Evolutionary conservation across 129 eudicot species (phyloP), one percentile per base, ranked within the genome.

Genomic region (Deinandra increscens): DNA sequence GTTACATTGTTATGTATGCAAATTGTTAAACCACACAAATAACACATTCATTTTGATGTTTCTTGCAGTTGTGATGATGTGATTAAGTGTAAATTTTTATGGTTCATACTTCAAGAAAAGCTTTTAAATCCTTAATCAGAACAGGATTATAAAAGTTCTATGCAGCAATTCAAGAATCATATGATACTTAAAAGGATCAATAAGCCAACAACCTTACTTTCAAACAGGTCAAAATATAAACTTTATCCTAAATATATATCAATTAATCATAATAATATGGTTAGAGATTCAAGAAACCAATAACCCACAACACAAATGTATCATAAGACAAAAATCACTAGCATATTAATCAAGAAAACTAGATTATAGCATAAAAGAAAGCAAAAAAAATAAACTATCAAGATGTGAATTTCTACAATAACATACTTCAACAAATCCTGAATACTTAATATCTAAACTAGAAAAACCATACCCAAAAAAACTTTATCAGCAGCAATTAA

Each of bases 151-250:
- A 50, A 36, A 68, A 19, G 19, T 34, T 9, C 6, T 19, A 68
- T 68, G 66, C 38, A 37, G 53, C 64, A 54, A 38, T 41, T 23
- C 66, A 39, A 55, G 41, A 70, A 41, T 23, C 75, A 71, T 42
- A 29, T 29, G 2, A 53, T 11, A 38, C n/a, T 55, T 14, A 66
- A 51, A 1, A 68, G 15, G n/a, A 33, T 34, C 63, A 68, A 50
- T 34, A 50, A 20, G 50, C 62, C 48, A 18, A 49, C 20, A 49
- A 17, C 26, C 56, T 49, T 17, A 15, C 17, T 49, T 49, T 49
- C 56, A 17, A 49, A 18, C 11, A 18, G 10, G 17, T 49, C 26
- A 49, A 49, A 49, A 49, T 18, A 49, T 26, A 49, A 68, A 23
- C n/a, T 55, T 55, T 55, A 55, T 55, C 62, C 62, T 55, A 55